Percentiles rank a stretch among this genome's conserved stretches.
Conservation (phyloP, 148 eudicot genomes). For the Selenicereus undatus region DNA sequence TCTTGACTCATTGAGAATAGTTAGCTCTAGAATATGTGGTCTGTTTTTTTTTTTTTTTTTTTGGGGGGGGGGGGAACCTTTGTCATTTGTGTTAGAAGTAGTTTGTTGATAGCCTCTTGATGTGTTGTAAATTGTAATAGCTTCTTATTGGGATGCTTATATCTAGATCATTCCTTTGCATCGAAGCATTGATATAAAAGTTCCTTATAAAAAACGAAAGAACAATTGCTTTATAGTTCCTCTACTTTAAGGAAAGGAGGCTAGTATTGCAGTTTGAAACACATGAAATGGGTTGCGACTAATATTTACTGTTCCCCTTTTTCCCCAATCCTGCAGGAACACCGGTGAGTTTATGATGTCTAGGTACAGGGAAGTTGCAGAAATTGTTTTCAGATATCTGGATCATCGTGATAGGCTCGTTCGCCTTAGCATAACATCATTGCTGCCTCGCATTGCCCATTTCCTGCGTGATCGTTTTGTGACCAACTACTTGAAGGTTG, state of each 20-base stretch:
- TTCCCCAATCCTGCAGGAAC: conserved; percentile 52
- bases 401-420: conserved; percentile 97
- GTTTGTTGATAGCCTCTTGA: not conserved
- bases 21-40: not conserved
- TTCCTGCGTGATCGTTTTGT: conserved; percentile 98
- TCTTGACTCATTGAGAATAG: not conserved
- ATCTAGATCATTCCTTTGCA: not conserved
- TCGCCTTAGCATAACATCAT: conserved; percentile 96
- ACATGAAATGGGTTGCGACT: not conserved
- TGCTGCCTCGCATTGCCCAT: conserved; percentile 97
- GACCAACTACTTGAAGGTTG: conserved; percentile 80
- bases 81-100: not conserved
- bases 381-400: conserved; percentile 87
- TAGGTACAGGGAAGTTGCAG: conserved; percentile 96
- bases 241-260: not conserved
- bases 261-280: not conserved
- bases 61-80: not conserved
- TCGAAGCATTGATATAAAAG: not conserved
- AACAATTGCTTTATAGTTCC: not conserved
- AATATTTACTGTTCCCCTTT: not conserved
- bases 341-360: conserved; percentile 99
- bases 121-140: not conserved
- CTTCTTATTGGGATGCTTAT: not conserved
- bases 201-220: not conserved
- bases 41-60: too few relatives aligned